Percentiles rank a stretch among this genome's conserved stretches.
phyloP scores from a whole-genome alignment of 2,329 filamentous ascomycete genomes.

The Clonostachys rhizophaga region DNA sequence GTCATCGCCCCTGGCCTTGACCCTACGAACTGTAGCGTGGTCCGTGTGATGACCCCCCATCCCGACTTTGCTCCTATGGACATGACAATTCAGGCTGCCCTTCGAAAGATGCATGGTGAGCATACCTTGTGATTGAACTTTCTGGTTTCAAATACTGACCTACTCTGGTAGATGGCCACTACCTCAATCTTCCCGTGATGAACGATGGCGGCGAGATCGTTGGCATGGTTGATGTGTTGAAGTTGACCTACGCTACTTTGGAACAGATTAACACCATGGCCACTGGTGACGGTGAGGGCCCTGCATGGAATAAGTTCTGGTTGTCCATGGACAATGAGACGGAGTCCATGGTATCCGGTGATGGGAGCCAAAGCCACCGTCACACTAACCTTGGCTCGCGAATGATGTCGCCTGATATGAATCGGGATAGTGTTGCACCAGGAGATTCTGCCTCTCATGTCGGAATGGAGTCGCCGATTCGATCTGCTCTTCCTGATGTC shows the following conservation, averaged over 20 bases:
- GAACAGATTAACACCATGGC: conserved; percentile 98
- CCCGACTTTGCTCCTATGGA: conserved; percentile 98
- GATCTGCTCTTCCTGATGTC: conserved; percentile 51
- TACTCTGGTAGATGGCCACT: conserved; percentile 74
- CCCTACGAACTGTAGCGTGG: conserved; percentile 91
- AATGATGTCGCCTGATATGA: conserved; percentile 74
- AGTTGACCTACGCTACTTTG: conserved; percentile 94
- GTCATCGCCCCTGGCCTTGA: conserved; percentile 97
- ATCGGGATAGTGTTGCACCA: conserved; percentile 81
- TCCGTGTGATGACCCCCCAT: conserved; percentile 98
- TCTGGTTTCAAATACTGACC: background rate
- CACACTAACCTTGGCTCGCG: conserved; percentile 62
- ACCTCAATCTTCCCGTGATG: conserved; percentile 97
- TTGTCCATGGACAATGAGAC: conserved; percentile 91
- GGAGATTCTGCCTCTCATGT: conserved; percentile 93
- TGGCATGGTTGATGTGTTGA: conserved; percentile 98
- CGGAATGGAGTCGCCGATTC: conserved; percentile 72
- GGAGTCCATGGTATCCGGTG: conserved; percentile 93
- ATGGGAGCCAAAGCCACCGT: conserved; percentile 66
- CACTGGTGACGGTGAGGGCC: conserved; percentile 83
- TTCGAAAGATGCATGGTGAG: conserved; percentile 98
- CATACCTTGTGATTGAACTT: conserved; percentile 7
- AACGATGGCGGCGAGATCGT: conserved; percentile 96
- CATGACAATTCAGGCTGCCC: conserved; percentile 97
- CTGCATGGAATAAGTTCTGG: conserved; percentile 99